phyloP scores from a whole-genome alignment of 129 eudicot genomes.

The Calendula officinalis region DNA sequence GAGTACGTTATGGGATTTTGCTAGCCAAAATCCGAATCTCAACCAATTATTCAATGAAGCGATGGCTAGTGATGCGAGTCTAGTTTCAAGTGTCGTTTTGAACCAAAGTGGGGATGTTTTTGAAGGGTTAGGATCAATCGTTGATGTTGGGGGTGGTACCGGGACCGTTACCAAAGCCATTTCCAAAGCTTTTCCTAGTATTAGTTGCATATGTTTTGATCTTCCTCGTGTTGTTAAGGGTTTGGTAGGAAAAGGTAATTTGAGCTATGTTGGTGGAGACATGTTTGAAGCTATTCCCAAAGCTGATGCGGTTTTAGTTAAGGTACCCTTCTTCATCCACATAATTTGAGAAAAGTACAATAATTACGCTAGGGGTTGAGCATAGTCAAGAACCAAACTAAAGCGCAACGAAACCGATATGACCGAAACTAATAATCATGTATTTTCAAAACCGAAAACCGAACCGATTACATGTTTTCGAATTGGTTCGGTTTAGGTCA shows the following conservation, averaged over 20 bases:
- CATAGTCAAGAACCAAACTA: no score
- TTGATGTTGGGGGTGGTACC: conserved; percentile 11
- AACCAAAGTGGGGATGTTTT: not conserved
- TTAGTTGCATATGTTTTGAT: not conserved
- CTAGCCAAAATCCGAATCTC: not conserved
- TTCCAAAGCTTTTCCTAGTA: not conserved
- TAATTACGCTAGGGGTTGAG: no score
- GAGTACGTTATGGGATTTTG: not conserved
- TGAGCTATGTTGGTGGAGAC: conserved; percentile 2
- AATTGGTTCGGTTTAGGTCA: no score
- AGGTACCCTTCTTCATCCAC: conserved; percentile 5
- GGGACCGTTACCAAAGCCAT: not conserved
- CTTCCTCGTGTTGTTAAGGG: conserved; percentile 1
- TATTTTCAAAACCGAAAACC: no score
- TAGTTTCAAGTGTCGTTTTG: not conserved
- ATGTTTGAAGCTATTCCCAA: conserved; percentile 8
- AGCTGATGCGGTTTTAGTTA: conserved; percentile 4
- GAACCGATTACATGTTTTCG: no score
- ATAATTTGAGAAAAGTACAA: not conserved
- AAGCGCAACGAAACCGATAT: no score
- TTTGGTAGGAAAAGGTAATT: not conserved
- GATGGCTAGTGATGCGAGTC: not conserved
- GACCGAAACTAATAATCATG: no score
- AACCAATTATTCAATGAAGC: not conserved
- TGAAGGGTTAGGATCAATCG: not conserved